Conservation (phyloP, 2,329 filamentous ascomycete species). For the Pleurostoma richardsiae region DNA sequence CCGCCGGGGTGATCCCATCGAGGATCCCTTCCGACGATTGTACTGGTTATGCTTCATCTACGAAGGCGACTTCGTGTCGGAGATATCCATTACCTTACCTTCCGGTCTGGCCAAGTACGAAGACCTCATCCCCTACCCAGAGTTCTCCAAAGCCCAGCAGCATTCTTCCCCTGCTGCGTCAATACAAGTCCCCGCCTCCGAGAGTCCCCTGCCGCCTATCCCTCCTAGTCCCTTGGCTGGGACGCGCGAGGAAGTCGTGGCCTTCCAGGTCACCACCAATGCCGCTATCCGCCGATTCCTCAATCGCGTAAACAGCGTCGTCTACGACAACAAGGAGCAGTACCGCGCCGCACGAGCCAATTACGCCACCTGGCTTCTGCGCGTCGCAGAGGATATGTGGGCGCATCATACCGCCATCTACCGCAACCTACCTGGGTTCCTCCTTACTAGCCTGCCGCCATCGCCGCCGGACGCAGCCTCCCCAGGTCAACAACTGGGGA, state of each 20-base stretch:
- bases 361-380: slow-evolving; percentile 19
- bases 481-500: slow-evolving; percentile 9
- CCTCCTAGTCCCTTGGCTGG: neutral
- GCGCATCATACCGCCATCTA: slow-evolving; percentile 20
- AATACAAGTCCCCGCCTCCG: neutral
- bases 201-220: neutral
- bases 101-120: slow-evolving; percentile 23
- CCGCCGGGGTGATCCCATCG: neutral
- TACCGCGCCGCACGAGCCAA: slow-evolving; percentile 12
- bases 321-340: slow-evolving; percentile 20
- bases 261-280: slow-evolving; percentile 23
- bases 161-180: neutral
- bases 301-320: slow-evolving; percentile 20
- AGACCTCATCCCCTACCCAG: slow-evolving; percentile 18
- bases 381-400: slow-evolving; percentile 17
- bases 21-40: slow-evolving; percentile 17
- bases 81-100: slow-evolving; percentile 18
- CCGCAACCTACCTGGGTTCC: slow-evolving; percentile 16
- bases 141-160: neutral
- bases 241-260: slow-evolving; percentile 15
- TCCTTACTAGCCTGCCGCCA: slow-evolving; percentile 10
- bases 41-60: slow-evolving; percentile 23
- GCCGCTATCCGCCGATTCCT: slow-evolving; percentile 21
- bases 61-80: slow-evolving; percentile 22
- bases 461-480: slow-evolving; percentile 7